Conservation (phyloP, 2,329 filamentous ascomycete species). For the Chaetomiaceae sp. region DNA sequence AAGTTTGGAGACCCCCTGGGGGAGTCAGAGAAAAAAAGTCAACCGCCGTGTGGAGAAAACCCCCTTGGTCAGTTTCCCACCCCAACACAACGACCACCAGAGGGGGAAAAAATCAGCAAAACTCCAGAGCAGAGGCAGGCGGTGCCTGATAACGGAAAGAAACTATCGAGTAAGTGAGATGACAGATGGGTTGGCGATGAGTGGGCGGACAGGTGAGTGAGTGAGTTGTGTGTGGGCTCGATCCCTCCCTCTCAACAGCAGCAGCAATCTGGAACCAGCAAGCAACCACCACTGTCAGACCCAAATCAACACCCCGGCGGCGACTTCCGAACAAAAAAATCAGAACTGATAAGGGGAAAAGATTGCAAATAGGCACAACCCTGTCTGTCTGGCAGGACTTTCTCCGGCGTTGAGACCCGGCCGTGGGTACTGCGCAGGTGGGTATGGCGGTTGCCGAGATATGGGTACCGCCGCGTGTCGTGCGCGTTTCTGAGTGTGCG, state of each 20-base stretch:
- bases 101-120: too few relatives aligned
- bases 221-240: too few relatives aligned
- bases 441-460: not conserved
- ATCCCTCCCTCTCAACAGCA: not conserved
- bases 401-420: not conserved
- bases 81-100: too few relatives aligned
- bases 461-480: not conserved
- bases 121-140: not conserved
- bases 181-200: not conserved
- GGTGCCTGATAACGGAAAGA: not conserved
- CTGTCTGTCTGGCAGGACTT: not conserved
- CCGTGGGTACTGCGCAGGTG: not conserved
- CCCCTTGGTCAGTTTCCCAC: not conserved
- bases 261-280: not conserved
- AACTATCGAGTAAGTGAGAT: not conserved
- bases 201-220: not conserved
- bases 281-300: too few relatives aligned
- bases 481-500: too few relatives aligned
- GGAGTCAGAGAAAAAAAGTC: constrained; percentile 4
- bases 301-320: too few relatives aligned
- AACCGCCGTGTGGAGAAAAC: constrained; percentile 3
- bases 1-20: not conserved
- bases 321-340: not conserved
- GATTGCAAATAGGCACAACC: constrained; percentile 2
- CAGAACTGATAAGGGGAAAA: too few relatives aligned